A percentile compares a stretch with the other conserved stretches of the same genome.
Conservation (phyloP, 2,329 filamentous ascomycete species). For the Aspergillus uvarum region DNA sequence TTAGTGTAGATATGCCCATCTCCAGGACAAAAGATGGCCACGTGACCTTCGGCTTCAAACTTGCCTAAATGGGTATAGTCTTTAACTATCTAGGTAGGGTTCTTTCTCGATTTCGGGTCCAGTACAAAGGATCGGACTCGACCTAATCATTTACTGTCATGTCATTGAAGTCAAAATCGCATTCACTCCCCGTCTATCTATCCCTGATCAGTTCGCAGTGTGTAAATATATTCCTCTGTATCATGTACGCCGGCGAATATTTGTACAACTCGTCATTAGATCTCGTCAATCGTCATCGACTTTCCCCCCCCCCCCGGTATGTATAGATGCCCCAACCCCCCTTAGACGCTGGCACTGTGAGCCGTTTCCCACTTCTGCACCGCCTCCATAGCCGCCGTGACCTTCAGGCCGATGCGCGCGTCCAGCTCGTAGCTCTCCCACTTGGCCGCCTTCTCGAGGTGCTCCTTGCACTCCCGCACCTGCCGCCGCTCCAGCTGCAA, state of each 20-base stretch:
- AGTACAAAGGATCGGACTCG: too few species aligned
- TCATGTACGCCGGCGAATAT: neutral
- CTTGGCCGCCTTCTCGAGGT: slow-evolving; percentile 56
- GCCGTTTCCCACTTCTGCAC: slow-evolving; percentile 44
- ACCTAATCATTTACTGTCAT: too few species aligned
- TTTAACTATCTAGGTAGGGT: too few species aligned
- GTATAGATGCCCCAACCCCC: slow-evolving; percentile 10
- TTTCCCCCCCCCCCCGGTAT: neutral
- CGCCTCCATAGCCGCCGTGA: slow-evolving; percentile 48
- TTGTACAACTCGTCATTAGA: neutral
- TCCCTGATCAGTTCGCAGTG: neutral
- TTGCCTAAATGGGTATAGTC: too few species aligned
- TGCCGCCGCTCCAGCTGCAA: slow-evolving; percentile 34
- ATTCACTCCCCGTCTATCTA: neutral
- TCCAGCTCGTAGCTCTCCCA: slow-evolving; percentile 65
- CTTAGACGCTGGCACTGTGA: slow-evolving; percentile 21
- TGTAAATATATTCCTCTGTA: slow-evolving; percentile 1
- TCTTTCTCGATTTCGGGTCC: too few species aligned
- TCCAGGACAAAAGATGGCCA: too few species aligned
- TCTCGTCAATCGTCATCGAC: neutral
- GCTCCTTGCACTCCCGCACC: slow-evolving; percentile 55
- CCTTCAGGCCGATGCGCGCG: slow-evolving; percentile 53
- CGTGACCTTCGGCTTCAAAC: too few species aligned
- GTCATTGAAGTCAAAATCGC: neutral
- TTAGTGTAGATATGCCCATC: too few species aligned